These are phyloP conservation scores for Luffa aegyptiaca DNA, from an alignment of 306 rosid genomes.

Conservation along the genomic window DNA sequence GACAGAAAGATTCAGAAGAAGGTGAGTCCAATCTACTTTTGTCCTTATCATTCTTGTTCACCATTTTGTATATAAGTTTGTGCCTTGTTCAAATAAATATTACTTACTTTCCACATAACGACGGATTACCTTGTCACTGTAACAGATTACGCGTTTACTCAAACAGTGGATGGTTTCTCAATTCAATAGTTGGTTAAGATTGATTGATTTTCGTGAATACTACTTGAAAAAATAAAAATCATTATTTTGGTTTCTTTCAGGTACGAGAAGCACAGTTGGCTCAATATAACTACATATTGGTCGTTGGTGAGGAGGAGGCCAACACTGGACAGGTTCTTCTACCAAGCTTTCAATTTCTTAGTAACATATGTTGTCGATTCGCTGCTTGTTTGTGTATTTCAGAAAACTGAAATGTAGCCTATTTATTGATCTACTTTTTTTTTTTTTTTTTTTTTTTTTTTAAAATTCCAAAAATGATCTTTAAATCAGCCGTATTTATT, in stretches of 20 bases:
- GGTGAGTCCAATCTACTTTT: conserved; percentile 22
- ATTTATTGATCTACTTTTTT: background rate
- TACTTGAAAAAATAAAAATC: background rate
- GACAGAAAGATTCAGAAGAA: conserved; percentile 92
- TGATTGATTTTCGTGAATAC: background rate
- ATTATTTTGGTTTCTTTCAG: conserved; percentile 32
- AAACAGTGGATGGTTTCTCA: background rate
- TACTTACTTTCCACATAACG: background rate
- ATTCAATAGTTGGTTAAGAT: background rate
- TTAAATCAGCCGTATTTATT: background rate
- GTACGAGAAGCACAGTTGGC: conserved; percentile 88
- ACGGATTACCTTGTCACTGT: background rate
- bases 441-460: too few species aligned
- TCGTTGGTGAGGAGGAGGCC: conserved; percentile 91
- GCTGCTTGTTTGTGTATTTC: background rate
- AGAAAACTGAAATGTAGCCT: background rate
- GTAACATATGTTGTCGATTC: background rate
- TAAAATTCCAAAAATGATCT: too few species aligned
- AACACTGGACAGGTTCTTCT: conserved; percentile 69
- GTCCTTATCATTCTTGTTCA: background rate
- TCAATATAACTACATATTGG: conserved; percentile 76
- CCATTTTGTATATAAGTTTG: background rate
- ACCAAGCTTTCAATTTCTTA: background rate
- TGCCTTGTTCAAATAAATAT: background rate
- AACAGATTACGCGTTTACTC: background rate